phyloP scores from a whole-genome alignment of 2,329 filamentous ascomycete genomes.

The Corinectria fuckeliana region DNA sequence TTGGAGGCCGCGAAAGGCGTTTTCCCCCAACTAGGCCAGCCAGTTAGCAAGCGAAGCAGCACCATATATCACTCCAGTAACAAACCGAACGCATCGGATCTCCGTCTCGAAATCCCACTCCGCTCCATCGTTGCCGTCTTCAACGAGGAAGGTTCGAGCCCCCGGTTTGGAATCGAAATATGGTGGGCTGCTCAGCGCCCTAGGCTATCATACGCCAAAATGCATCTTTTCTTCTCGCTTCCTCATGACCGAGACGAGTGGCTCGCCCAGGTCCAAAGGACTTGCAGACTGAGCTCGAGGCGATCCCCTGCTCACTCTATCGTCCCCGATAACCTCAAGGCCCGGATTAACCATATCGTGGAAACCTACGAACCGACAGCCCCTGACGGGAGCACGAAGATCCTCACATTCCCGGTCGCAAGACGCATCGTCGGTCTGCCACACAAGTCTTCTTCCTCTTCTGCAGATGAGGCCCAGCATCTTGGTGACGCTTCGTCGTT shows the following conservation, averaged over 20 bases:
- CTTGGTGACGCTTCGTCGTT: conserved; percentile 58
- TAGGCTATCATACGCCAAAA: conserved; percentile 53
- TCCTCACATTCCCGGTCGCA: conserved; percentile 59
- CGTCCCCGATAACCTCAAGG: conserved; percentile 55
- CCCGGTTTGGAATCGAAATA: conserved; percentile 60
- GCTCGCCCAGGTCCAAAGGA: conserved; percentile 54
- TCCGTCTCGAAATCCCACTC: conserved; percentile 56
- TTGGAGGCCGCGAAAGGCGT: conserved; percentile 54
- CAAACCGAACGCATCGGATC: conserved; percentile 44
- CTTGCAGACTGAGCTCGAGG: conserved; percentile 48
- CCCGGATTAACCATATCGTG: conserved; percentile 55
- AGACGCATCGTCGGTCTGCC: conserved; percentile 52
- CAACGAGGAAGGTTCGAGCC: conserved; percentile 56
- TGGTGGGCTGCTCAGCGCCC: conserved; percentile 60
- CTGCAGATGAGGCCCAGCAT: conserved; percentile 53
- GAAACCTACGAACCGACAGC: conserved; percentile 50
- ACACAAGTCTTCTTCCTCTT: conserved; percentile 47
- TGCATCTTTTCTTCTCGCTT: conserved; percentile 57
- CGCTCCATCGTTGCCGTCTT: conserved; percentile 60
- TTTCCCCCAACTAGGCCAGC: conserved; percentile 53
- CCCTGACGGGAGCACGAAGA: conserved; percentile 38
- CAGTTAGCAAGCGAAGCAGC: conserved; percentile 32
- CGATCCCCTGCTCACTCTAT: conserved; percentile 44
- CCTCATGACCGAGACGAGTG: conserved; percentile 58
- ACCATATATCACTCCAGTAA: conserved; percentile 31